Conservation (phyloP, 176 grass and related monocot species). For the Oryza officinalis region DNA sequence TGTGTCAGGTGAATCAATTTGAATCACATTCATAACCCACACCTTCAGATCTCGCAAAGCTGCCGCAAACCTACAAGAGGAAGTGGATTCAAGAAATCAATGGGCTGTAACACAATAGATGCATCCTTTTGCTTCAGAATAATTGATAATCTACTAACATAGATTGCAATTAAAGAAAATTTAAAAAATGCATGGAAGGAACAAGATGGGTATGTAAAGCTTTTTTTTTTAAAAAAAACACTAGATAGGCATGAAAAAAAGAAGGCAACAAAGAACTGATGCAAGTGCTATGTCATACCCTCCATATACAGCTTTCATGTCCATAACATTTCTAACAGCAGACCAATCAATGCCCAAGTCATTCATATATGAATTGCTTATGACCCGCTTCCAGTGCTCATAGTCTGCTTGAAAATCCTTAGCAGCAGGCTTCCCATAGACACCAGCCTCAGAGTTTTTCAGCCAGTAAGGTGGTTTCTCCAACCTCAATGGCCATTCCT, state of each 20-base stretch:
- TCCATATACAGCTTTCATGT: slow-evolving; percentile 88
- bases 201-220: not conserved
- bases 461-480: slow-evolving; percentile 78
- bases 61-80: slow-evolving; percentile 71
- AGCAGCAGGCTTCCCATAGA: slow-evolving; percentile 72
- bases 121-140: not conserved
- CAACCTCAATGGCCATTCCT: slow-evolving; percentile 72
- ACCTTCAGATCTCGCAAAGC: slow-evolving; percentile 68
- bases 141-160: not conserved
- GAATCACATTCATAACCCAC: slow-evolving; percentile 90
- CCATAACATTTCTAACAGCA: slow-evolving; percentile 82
- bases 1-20: slow-evolving; percentile 74
- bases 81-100: not conserved
- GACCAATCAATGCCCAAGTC: slow-evolving; percentile 76
- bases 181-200: not conserved
- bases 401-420: slow-evolving; percentile 81
- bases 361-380: slow-evolving; percentile 62
- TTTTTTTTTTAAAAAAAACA: too few relatives aligned
- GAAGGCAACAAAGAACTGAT: not conserved
- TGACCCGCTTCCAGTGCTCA: slow-evolving; percentile 72
- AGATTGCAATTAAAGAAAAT: not conserved
- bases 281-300: slow-evolving; percentile 49
- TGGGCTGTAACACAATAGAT: not conserved
- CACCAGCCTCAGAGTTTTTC: slow-evolving; percentile 59
- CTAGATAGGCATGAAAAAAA: not conserved